phyloP scores from a whole-genome alignment of 257 asterid genomes.

The Vinca minor region DNA sequence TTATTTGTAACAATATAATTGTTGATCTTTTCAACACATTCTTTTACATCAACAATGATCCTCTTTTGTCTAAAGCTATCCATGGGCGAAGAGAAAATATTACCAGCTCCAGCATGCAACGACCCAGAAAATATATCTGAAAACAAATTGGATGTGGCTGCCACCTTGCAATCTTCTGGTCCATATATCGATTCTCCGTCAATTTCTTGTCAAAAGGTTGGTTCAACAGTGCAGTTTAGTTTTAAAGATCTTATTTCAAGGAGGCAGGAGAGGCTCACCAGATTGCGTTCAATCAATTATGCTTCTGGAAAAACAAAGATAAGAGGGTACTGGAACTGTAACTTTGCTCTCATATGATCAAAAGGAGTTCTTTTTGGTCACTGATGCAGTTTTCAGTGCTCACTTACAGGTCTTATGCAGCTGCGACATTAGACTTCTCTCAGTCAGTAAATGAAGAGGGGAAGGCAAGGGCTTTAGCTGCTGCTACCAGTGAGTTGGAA shows the following conservation, averaged over 20 bases:
- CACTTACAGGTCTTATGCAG: slow-evolving; percentile 50
- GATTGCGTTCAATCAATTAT: slow-evolving; percentile 32
- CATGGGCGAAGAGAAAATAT: slow-evolving; percentile 28
- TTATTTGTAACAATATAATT: not conserved
- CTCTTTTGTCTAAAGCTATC: slow-evolving; percentile 23
- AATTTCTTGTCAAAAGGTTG: slow-evolving; percentile 41
- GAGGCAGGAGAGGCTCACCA: slow-evolving; percentile 60
- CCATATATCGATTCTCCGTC: slow-evolving; percentile 37
- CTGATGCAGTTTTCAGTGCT: slow-evolving; percentile 11
- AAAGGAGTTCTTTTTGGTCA: slow-evolving; percentile 7
- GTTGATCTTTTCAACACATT: not conserved
- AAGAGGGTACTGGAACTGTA: slow-evolving; percentile 37
- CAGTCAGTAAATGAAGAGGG: slow-evolving; percentile 58
- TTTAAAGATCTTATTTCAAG: slow-evolving; percentile 55
- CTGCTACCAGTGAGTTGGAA: slow-evolving; percentile 88
- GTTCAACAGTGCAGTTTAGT: slow-evolving; percentile 71
- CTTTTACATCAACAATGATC: slow-evolving; percentile 11
- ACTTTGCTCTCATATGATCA: not conserved
- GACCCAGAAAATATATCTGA: slow-evolving; percentile 20
- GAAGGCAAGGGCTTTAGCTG: slow-evolving; percentile 71
- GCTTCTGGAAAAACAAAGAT: slow-evolving; percentile 38
- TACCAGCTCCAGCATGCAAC: slow-evolving; percentile 27
- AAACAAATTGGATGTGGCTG: slow-evolving; percentile 28
- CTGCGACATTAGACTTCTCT: slow-evolving; percentile 77
- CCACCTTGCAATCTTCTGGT: slow-evolving; percentile 32